phyloP scores from a whole-genome alignment of 2,329 filamentous ascomycete genomes.

The Curvularia lunata region DNA sequence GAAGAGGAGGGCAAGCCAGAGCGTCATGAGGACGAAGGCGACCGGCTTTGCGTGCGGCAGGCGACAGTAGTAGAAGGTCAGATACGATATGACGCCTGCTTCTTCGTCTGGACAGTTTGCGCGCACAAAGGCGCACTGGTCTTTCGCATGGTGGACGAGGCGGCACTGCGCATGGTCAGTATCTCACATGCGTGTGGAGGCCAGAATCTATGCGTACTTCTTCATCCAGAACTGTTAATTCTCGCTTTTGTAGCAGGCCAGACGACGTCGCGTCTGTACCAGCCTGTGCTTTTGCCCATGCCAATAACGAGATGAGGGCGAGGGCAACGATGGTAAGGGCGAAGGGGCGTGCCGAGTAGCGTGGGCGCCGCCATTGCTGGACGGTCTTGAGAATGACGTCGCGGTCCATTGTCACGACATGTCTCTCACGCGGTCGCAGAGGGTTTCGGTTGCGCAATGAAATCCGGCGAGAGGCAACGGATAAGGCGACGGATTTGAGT shows the following conservation, averaged over 20 bases:
- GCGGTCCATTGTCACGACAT: conserved; percentile 38
- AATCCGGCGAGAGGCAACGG: conserved; percentile 16
- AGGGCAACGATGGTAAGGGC: conserved; percentile 44
- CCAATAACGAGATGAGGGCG: conserved; percentile 35
- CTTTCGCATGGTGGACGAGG: conserved; percentile 73
- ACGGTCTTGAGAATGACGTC: conserved; percentile 25
- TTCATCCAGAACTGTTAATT: conserved; percentile 40
- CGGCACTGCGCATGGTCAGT: conserved; percentile 64
- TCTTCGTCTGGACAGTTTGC: conserved; percentile 87
- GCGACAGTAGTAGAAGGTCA: conserved; percentile 88
- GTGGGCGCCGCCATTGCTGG: conserved; percentile 37
- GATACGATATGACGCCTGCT: conserved; percentile 86
- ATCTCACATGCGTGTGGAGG: not conserved
- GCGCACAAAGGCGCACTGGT: conserved; percentile 87
- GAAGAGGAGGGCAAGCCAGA: conserved; percentile 90
- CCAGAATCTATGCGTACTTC: conserved; percentile 35
- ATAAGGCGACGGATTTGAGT: not conserved
- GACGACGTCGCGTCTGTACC: not conserved
- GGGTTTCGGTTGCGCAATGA: not conserved
- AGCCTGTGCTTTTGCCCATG: conserved; percentile 31
- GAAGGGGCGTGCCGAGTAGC: conserved; percentile 48
- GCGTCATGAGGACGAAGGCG: conserved; percentile 77
- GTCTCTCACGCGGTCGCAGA: not conserved
- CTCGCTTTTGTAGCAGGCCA: conserved; percentile 25
- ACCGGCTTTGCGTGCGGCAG: conserved; percentile 71